Evolutionary conservation across 2,329 filamentous ascomycete genomes (phyloP), one percentile per base, ranked within the genome.

Genomic region (Xylariaceae sp.): DNA sequence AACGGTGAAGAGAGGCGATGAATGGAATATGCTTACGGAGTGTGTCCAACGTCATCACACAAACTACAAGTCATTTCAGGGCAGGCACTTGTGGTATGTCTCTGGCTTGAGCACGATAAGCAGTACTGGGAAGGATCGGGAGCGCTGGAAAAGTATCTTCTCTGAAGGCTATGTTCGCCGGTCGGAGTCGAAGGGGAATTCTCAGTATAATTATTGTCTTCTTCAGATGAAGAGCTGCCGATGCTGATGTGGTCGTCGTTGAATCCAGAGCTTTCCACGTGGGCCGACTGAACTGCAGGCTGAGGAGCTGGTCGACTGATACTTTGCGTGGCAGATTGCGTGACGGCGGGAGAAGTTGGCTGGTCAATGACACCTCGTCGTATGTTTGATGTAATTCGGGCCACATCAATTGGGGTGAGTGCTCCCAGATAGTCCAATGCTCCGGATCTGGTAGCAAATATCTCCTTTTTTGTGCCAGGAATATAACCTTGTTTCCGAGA

Each of bases 101-200:
- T 75, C 38, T 63, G 60, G 17, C 69, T 66, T 5, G 75, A 76
- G 55, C 81, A 85, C 33, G 71, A 67, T 45, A 81, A 63, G 58
- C 81, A 85, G 60, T 75, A 72, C 3, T 63, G 60, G 22, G 69
- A 66, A 19, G 71, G 63, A 22, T 73, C 66, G 14, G 64, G 58
- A 30, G 75, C 68, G 1, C 74, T 74, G 2, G 78, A 78, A 52
- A 82, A 84, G 57, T 81, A 81, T 54, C 60, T 70, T 18, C 56
- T 66, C 51, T 75, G 73, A 48, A 75, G 67, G 17, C 60, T 62
- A 17, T 69, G 49, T 45, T 71, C 71, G 22, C 70, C 63, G 10
- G 64, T 60, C 9, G 46, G 41, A 14, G 11, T 38, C 14, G 45
- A 6, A 22, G 17, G 46, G 27, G 27, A 18, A 14, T 14, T 33